Base-by-base conservation (phyloP, 164 flowering plant species). In the Kalanchoe fedtschenkoi region DNA sequence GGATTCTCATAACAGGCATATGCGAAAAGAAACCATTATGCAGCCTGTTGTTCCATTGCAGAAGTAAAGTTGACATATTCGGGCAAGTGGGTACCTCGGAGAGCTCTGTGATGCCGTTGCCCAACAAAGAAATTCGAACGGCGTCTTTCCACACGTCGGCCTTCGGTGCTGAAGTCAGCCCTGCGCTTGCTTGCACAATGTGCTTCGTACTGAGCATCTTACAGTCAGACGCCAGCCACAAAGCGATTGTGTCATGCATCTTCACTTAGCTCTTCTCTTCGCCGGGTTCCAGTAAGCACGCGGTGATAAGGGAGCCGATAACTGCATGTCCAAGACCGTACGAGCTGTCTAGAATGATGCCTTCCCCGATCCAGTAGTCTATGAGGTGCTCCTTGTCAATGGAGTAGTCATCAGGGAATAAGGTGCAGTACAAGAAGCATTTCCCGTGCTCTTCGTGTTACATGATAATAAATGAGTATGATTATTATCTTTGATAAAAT, bases 231-330 rank as follows among this genome's bases (percentile, higher is more conserved):
- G 70, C 74, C 17, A 70, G 57, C 79, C 74, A 70, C 15, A 66
- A 47, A n/a, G 72, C 72, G 62, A 70, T 66, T 43, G 71, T 59
- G 10, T 76, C 76, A 61, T 76, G 74, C 79, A 76, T 72, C 60
- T 68, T 76, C 28, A 76, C 74, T 47, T 69, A 76, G 24, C 64
- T 62, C 34, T 61, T 44, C 54, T 66, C 67, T 13, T 71, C 75
- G 53, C 78, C 75, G 34, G 51, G 59, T 67, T 75, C 78, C 55
- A 75, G 47, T 21, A 71, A 65, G 62, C 75, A 75, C 0, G 75
- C 72, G 9, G 61, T 69, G 68, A 69, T 71, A 34, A 75, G 64
- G 30, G 61, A 43, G n/a, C 72, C 78, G 37, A 75, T 71, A 3
- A 71, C n/a, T 57, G 68, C 61, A 46, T 69, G 62, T 13, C 78